Base-by-base conservation (phyloP, 2,329 filamentous ascomycete species). In the Fusarium xylarioides region DNA sequence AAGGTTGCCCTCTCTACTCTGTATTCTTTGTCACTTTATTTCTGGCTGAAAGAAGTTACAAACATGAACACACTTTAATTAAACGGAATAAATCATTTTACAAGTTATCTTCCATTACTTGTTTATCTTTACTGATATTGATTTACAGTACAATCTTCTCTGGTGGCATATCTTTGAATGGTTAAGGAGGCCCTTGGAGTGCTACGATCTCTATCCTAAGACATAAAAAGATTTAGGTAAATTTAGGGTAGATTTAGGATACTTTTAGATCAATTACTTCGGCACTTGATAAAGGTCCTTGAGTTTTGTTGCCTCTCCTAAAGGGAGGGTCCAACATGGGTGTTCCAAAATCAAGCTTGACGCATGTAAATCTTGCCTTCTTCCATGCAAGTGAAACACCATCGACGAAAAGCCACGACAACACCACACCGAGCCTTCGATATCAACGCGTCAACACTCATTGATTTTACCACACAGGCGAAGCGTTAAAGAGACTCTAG, bases 341-440 rank as follows among this genome's bases (percentile, higher is more conserved):
- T 50, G 64, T 38, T 44, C 52, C n/a, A 54, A 53, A 69, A 64
- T 64, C 57, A 52, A 50, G 57, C 64, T 63, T 46, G 26, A 40
- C 21, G 35, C 26, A 30, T 34, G 63, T 43, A 42, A 69, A 69
- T 65, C 66, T 58, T 64, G 26, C 34, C 66, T 46, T 6, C 28
- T 49, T 70, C 28, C 47, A 61, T 65, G 34, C 44, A 54, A 58
- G 52, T 70, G 66, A 69, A 65, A 69, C 66, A 37, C n/a, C 40
- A 30, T 23, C 11, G 26, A 34, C 26, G 32, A 63, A 16, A 64
- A 53, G 26, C 34, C 28, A 28, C 40, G n/a, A 57, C 37, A 23
- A 47, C 47, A 21, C 15, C 23, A 16, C 26, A 35, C 35, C 37
- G 7, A 37, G 14, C 42, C 40, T 43, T 43, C 32, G 10, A 44